Conservation (phyloP, 2,329 filamentous ascomycete species). For the Clarireedia paspali region DNA sequence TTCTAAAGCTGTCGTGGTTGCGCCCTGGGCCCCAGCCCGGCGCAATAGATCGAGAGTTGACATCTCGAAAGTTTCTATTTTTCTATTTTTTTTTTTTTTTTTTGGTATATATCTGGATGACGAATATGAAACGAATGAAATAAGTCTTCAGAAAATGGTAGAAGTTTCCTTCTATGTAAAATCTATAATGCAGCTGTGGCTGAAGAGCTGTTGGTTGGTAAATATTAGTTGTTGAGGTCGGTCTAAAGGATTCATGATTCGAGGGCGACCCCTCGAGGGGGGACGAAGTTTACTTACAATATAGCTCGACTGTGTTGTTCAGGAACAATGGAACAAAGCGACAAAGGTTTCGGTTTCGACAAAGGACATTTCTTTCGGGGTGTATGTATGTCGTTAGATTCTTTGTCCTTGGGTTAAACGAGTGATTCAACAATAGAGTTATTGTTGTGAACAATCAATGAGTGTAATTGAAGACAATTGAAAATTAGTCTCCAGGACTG, state of each 20-base stretch:
- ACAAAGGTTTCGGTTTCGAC: background rate
- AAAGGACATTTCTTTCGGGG: background rate
- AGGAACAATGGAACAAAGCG: background rate
- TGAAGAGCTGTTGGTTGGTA: constrained; percentile 2
- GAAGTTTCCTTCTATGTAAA: background rate
- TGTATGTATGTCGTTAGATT: background rate
- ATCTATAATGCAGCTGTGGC: background rate
- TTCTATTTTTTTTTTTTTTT: too few species aligned
- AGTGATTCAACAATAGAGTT: constrained; percentile 7
- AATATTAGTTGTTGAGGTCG: background rate
- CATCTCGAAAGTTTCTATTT: background rate
- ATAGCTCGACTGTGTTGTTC: background rate
- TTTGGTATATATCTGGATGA: background rate
- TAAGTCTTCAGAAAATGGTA: background rate
- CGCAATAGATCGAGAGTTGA: constrained; percentile 3
- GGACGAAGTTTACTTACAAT: constrained; percentile 1
- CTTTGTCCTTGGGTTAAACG: background rate
- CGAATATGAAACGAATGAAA: background rate
- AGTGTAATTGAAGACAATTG: background rate
- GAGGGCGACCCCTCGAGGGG: background rate
- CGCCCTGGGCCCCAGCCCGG: background rate
- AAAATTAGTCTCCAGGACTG: background rate
- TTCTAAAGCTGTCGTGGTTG: constrained; percentile 10
- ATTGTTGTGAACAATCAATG: background rate
- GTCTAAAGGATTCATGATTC: constrained; percentile 2